Percentiles rank a stretch among this genome's conserved stretches.
phyloP scores from a whole-genome alignment of 768 basidiomycete genomes.

The Tremella mesenterica region DNA sequence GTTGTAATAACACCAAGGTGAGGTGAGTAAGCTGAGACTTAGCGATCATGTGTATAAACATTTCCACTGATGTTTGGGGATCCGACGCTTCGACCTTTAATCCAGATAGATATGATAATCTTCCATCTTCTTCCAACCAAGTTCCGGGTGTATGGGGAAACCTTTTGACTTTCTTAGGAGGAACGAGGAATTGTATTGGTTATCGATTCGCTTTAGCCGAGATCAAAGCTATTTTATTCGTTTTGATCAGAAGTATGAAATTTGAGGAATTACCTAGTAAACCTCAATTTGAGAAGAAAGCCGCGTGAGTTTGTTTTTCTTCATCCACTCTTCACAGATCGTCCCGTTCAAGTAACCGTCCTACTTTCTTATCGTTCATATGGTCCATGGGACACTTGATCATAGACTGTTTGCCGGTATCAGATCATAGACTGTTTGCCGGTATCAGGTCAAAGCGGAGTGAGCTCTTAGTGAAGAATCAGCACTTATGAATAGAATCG shows the following conservation, averaged over 20 bases:
- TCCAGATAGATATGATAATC: constrained; percentile 22
- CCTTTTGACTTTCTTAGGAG: constrained; percentile 42
- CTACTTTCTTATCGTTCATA: background rate
- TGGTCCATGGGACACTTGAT: too few species aligned
- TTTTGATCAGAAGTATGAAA: constrained; percentile 38
- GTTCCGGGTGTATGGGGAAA: constrained; percentile 43
- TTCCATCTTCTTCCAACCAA: constrained; percentile 12
- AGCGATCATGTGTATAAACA: constrained; percentile 43
- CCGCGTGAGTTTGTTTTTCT: constrained; percentile 26
- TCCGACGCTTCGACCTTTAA: constrained; percentile 38
- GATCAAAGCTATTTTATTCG: constrained; percentile 43
- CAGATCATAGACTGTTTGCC: too few species aligned
- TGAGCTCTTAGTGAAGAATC: background rate
- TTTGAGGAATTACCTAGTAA: constrained; percentile 36
- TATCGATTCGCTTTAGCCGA: constrained; percentile 45
- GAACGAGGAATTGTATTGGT: constrained; percentile 40
- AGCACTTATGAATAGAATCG: constrained; percentile 23
- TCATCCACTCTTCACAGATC: background rate
- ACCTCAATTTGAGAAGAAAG: constrained; percentile 37
- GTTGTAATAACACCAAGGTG: background rate
- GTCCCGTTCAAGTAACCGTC: background rate
- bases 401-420: too few species aligned
- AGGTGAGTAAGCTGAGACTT: too few species aligned
- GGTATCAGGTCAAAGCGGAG: background rate
- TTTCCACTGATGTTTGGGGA: constrained; percentile 36